A percentile compares a stretch with the other conserved stretches of the same genome.
phyloP scores from a whole-genome alignment of 495 filamentous ascomycete species.

The Hyaloscypha finlandica region DNA sequence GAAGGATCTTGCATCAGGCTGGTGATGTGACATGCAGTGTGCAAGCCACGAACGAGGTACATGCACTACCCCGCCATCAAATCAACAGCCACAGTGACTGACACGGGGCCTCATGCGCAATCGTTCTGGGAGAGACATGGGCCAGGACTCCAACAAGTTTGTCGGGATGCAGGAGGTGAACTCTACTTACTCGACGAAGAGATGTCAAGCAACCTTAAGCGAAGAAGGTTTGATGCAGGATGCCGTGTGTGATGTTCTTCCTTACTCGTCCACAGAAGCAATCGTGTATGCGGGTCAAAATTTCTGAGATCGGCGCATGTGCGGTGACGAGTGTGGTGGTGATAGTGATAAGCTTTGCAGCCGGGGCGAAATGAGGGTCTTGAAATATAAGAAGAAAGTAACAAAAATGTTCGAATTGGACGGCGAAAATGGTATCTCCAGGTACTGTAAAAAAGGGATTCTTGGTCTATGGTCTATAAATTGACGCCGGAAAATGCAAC shows the following conservation, averaged over 20 bases:
- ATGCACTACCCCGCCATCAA: slow-evolving; percentile 9
- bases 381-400: slow-evolving; percentile 5
- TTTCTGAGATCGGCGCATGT: slow-evolving; percentile 16
- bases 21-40: background rate
- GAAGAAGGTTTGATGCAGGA: slow-evolving; percentile 18
- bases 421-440: slow-evolving; percentile 29
- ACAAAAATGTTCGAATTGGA: slow-evolving; percentile 1
- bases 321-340: slow-evolving; percentile 1
- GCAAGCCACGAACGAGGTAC: background rate
- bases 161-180: slow-evolving; percentile 15
- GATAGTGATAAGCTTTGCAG: slow-evolving; percentile 16
- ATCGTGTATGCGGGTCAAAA: background rate
- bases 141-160: no score
- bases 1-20: background rate
- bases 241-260: slow-evolving; percentile 27
- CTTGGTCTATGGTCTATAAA: slow-evolving; percentile 28
- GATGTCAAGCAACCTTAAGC: slow-evolving; percentile 7
- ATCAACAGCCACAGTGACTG: background rate
- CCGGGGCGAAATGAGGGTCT: background rate
- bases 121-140: background rate
- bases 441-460: slow-evolving; percentile 22
- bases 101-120: background rate
- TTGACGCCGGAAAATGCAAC: slow-evolving; percentile 27
- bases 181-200: slow-evolving; percentile 13
- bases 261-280: slow-evolving; percentile 19